A percentile compares a stretch with the other conserved stretches of the same genome.
phyloP scores from a whole-genome alignment of 345 rosid genomes.

The Gossypium mustelinum region DNA sequence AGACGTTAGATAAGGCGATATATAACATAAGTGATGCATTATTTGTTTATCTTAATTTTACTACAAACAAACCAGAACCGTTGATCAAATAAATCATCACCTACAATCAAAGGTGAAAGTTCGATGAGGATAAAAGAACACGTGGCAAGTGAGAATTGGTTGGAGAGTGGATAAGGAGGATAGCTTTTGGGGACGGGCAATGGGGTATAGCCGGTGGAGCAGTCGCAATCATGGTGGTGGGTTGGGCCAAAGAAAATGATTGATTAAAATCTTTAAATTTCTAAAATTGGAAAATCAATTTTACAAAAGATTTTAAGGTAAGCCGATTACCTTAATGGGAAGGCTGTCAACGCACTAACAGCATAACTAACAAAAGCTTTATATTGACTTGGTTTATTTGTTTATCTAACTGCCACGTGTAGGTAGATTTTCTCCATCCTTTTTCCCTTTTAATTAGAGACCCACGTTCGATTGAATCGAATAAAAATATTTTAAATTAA shows the following conservation, averaged over 20 bases:
- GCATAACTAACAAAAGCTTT: too few relatives aligned
- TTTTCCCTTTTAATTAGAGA: too few relatives aligned
- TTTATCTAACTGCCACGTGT: too few relatives aligned
- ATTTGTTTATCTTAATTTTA: too few relatives aligned
- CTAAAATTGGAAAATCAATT: conserved; percentile 28
- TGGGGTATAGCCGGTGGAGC: conserved; percentile 28
- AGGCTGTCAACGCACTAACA: conserved; percentile 13
- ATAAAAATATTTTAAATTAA: too few relatives aligned
- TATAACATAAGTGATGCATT: too few relatives aligned
- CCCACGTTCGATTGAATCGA: rapidly evolving
- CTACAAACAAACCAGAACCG: too few relatives aligned
- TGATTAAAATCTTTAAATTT: conserved; percentile 7
- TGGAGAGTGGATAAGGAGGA: neutral
- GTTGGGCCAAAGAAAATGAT: neutral
- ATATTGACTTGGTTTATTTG: too few relatives aligned
- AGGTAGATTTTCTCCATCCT: too few relatives aligned
- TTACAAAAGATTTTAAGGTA: conserved; percentile 28
- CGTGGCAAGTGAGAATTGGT: conserved; percentile 20
- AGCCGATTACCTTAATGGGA: conserved; percentile 28
- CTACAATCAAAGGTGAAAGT: too few relatives aligned
- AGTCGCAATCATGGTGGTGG: conserved; percentile 1
- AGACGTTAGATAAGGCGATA: too few relatives aligned
- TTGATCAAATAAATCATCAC: too few relatives aligned
- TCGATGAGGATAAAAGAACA: neutral
- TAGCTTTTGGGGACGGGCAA: neutral